Conservation (phyloP, 495 filamentous ascomycete species). For the Aspergillus steynii region DNA sequence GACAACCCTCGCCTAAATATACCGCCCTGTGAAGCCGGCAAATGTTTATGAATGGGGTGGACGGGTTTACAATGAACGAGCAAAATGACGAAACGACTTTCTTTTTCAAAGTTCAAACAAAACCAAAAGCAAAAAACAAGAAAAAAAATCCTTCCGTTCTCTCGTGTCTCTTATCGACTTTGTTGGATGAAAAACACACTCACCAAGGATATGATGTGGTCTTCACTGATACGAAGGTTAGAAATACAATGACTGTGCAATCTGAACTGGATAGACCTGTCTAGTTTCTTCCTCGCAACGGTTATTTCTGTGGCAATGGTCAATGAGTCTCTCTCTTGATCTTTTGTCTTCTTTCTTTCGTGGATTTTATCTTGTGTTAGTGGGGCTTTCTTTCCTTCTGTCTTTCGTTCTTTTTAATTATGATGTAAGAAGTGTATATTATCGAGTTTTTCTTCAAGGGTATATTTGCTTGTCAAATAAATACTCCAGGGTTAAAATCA, state of each 20-base stretch:
- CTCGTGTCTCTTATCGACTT: conserved; percentile 4
- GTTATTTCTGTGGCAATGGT: conserved; percentile 1
- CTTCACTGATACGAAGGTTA: conserved; percentile 4
- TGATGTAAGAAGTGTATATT: conserved; percentile 18
- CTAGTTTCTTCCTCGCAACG: background rate
- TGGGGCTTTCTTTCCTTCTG: conserved; percentile 1
- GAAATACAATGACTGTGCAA: conserved; percentile 9
- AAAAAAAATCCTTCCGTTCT: no score
- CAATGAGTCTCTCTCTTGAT: conserved; percentile 6
- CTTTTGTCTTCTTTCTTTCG: conserved; percentile 13
- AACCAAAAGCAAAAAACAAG: no score
- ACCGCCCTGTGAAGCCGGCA: conserved; percentile 5
- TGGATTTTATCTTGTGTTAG: background rate
- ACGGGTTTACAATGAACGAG: conserved; percentile 4
- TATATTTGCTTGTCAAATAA: conserved; percentile 12
- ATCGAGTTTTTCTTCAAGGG: conserved; percentile 9
- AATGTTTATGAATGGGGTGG: conserved; percentile 3
- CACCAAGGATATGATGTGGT: conserved; percentile 4
- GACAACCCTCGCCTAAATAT: conserved; percentile 19
- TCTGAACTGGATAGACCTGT: background rate
- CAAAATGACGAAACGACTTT: background rate
- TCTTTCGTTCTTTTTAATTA: conserved; percentile 1
- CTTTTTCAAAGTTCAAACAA: background rate
- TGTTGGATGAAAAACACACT: conserved; percentile 11
- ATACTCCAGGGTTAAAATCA: background rate